Evolutionary conservation across 805 yeast genomes (phyloP).

Genomic region (Torulaspora indica): DNA sequence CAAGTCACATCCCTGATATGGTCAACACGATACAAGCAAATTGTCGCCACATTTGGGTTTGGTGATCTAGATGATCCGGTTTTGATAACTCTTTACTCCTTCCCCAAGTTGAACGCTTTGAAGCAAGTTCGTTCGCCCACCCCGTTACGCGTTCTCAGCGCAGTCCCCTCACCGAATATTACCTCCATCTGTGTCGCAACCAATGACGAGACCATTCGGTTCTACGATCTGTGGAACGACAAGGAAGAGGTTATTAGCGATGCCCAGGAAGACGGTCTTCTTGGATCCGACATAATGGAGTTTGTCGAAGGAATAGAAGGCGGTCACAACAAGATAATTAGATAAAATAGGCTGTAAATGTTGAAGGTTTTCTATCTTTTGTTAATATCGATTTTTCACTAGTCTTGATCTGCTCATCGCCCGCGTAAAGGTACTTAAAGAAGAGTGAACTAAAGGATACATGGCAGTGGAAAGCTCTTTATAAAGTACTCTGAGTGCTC

Average conservation of each 20-base stretch:
- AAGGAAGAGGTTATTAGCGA: slow-evolving; percentile 36
- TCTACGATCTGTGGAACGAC: slow-evolving; percentile 66
- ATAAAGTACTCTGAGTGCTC: not conserved
- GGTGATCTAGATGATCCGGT: slow-evolving; percentile 50
- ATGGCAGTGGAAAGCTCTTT: not conserved
- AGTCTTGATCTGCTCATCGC: not conserved
- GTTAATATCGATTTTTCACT: not conserved
- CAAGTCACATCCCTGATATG: slow-evolving; percentile 79
- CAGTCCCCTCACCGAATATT: slow-evolving; percentile 62
- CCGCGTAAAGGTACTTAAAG: not conserved
- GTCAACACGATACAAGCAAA: slow-evolving; percentile 60
- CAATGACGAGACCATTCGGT: slow-evolving; percentile 71
- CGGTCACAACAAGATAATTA: slow-evolving; percentile 8
- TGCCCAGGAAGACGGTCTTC: slow-evolving; percentile 43
- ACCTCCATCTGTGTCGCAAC: slow-evolving; percentile 65
- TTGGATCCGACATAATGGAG: slow-evolving; percentile 56
- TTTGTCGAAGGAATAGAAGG: slow-evolving; percentile 49
- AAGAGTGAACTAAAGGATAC: not conserved
- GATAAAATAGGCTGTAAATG: slow-evolving; percentile 3
- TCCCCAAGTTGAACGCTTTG: slow-evolving; percentile 54
- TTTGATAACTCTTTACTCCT: slow-evolving; percentile 57
- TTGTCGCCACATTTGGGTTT: slow-evolving; percentile 80
- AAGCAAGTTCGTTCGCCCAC: slow-evolving; percentile 47
- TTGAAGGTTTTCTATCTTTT: not conserved
- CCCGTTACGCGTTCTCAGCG: slow-evolving; percentile 58